Evolutionary conservation across 371 early-diverging fungal species (phyloP), one percentile per base, ranked within the genome.

Genomic region (Apophysomyces elegans): DNA sequence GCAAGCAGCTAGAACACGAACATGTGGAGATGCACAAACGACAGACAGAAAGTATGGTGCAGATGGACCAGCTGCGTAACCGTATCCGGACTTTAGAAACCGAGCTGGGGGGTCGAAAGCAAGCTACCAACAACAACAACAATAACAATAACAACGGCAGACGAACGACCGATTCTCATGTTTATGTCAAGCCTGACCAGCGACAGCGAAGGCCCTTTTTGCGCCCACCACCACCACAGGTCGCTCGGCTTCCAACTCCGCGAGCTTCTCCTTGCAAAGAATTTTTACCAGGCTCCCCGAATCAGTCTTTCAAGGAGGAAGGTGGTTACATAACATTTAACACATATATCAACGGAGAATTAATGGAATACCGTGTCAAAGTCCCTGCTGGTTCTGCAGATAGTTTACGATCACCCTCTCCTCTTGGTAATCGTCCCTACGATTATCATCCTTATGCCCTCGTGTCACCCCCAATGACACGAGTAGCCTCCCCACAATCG

Each of bases 301-400:
- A 47, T 54, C 44, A 58, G 59, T 68, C 70, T 1, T 71, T 72
- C 32, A 66, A 64, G 58, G 75, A 74, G 63, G 75, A 74, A 70
- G 72, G 72, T 36, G 77, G 77, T 1, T 77, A 77, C 58, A 58
- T 77, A 8, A 58, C 72, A 37, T 77, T 77, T 56, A 68, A 74
- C 62, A 72, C 75, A 5, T 65, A 66, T 26, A 72, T 68, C 61
- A 70, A 74, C 62, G 77, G 74, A 7, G 77, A 74, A 41, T 61
- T 74, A 11, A 70, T 69, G 26, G 70, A 74, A 32, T 77, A 72
- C 56, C 71, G 67, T 58, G 75, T 74, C n/a, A 77, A 74, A 62
- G 74, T 77, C 56, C 77, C 77, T 9, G 60, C 46, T 59, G 62
- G 60, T 32, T 46, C 68, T 43, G 61, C 66, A 12, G 58, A 62